Conservation (phyloP, 2,329 filamentous ascomycete species). For the Aureobasidium mangrovei region DNA sequence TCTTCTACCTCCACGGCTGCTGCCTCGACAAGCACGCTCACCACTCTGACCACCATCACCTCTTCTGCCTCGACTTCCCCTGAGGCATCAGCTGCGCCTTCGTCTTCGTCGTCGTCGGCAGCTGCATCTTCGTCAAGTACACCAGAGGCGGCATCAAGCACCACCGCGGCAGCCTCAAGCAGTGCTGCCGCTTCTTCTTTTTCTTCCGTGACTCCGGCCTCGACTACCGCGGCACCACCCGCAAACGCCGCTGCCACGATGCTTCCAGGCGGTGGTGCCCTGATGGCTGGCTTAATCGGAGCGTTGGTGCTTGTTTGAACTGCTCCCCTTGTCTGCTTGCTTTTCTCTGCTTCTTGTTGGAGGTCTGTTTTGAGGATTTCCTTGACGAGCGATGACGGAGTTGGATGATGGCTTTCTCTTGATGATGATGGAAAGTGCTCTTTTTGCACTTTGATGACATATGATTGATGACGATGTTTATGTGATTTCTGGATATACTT, state of each 20-base stretch:
- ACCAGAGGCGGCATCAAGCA: background rate
- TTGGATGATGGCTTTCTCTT: background rate
- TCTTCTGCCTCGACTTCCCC: background rate
- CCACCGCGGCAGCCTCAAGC: background rate
- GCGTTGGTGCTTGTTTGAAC: no score
- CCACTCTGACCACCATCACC: background rate
- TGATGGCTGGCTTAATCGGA: no score
- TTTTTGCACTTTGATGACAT: no score
- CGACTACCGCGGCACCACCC: slow-evolving; percentile 2
- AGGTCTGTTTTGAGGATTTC: background rate
- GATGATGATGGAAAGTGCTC: background rate
- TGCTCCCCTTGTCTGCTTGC: no score
- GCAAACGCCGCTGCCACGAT: background rate
- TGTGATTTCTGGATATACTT: background rate
- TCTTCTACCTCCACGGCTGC: background rate
- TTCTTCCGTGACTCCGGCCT: background rate
- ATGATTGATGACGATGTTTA: background rate
- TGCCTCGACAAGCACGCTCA: background rate
- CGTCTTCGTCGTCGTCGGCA: background rate
- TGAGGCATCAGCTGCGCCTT: background rate
- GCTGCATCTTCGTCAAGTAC: background rate
- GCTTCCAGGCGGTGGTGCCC: no score
- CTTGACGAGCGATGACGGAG: no score
- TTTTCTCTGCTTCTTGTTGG: background rate
- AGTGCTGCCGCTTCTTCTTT: background rate